Conservation (phyloP, 768 basidiomycete genomes). For the Phylloporus arenicola region DNA sequence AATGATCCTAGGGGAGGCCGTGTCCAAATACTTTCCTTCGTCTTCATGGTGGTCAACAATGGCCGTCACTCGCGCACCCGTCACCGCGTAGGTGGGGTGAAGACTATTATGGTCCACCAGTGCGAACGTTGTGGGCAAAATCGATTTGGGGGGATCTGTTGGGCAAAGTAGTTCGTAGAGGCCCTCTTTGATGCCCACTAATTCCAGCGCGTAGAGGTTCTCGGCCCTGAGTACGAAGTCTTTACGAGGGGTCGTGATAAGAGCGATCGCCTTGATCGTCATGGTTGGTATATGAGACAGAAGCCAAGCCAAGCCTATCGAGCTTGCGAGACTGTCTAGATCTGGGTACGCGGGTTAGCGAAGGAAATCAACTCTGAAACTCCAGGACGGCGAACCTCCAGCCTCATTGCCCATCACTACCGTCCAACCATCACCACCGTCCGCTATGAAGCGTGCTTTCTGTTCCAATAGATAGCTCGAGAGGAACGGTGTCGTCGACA, state of each 20-base stretch:
- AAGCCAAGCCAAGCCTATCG: slow-evolving; percentile 81
- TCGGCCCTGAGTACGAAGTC: slow-evolving; percentile 83
- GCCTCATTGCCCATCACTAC: slow-evolving; percentile 96
- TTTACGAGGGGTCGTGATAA: slow-evolving; percentile 60
- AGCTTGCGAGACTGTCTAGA: slow-evolving; percentile 83
- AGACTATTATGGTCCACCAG: slow-evolving; percentile 92
- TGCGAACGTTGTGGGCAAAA: slow-evolving; percentile 50
- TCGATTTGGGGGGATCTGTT: slow-evolving; percentile 53
- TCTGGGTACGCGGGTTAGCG: slow-evolving; percentile 44
- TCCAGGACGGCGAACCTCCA: slow-evolving; percentile 55
- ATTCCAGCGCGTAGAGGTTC: slow-evolving; percentile 70
- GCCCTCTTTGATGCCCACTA: slow-evolving; percentile 49
- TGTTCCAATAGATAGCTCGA: slow-evolving; percentile 39
- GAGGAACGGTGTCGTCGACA: slow-evolving; percentile 25
- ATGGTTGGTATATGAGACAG: slow-evolving; percentile 33
- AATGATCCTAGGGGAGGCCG: slow-evolving; percentile 63
- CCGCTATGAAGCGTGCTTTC: slow-evolving; percentile 58
- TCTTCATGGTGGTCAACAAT: slow-evolving; percentile 93
- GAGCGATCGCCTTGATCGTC: slow-evolving; percentile 56
- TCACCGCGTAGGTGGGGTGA: slow-evolving; percentile 35
- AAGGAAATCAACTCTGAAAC: background rate
- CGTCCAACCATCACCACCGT: slow-evolving; percentile 64
- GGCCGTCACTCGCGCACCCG: slow-evolving; percentile 53
- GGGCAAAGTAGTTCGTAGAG: slow-evolving; percentile 58
- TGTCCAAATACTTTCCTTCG: slow-evolving; percentile 59